Base-by-base conservation (phyloP, 2,329 filamentous ascomycete species). In the Dendrostoma leiphaemia region DNA sequence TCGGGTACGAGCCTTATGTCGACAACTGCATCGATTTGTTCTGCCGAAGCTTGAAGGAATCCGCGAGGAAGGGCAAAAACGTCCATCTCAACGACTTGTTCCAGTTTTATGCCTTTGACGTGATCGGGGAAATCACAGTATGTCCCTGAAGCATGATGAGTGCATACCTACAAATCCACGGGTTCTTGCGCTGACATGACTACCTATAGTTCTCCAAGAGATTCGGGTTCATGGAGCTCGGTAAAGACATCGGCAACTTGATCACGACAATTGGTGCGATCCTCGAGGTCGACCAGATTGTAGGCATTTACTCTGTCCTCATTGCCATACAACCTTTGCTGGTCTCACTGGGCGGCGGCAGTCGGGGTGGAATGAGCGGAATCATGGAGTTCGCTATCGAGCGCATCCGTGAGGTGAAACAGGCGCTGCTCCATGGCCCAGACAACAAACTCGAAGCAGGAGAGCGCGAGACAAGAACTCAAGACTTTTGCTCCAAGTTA, bases 141-240 rank as follows among this genome's bases (percentile, higher is more conserved):
- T 26, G 6, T 13, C 7, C 2, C 6, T 31, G 8, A 9, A 38
- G 8, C 7, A 17, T 9, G n/a, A n/a, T n/a, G n/a, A n/a, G n/a
- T n/a, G n/a, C n/a, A n/a, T n/a, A n/a, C n/a, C n/a, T n/a, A n/a
- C n/a, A n/a, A n/a, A n/a, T n/a, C 17, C 3, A 8, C 9, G n/a
- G 6, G 2, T 32, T 19, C 4, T 13, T 17, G 9, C 28, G 45
- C 37, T 49, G 80, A 81, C 1, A 76, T 81, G 32, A 71, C 85
- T 54, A 85, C 82, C 0, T 86, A 83, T 71, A 81, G 78, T 67
- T 64, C 31, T 71, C 63, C 12, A 64, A 62, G 3, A 60, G 63
- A 0, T 69, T 73, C 58, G 78, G 76, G 0, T 77, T 80, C 50
- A 63, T 81, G 0, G 73, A 79, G 17, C 53, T 59, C 7, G 77